These are phyloP conservation scores for Fusarium verrucosum DNA, from an alignment of 2,329 filamentous ascomycete genomes.

Conservation along the genomic window DNA sequence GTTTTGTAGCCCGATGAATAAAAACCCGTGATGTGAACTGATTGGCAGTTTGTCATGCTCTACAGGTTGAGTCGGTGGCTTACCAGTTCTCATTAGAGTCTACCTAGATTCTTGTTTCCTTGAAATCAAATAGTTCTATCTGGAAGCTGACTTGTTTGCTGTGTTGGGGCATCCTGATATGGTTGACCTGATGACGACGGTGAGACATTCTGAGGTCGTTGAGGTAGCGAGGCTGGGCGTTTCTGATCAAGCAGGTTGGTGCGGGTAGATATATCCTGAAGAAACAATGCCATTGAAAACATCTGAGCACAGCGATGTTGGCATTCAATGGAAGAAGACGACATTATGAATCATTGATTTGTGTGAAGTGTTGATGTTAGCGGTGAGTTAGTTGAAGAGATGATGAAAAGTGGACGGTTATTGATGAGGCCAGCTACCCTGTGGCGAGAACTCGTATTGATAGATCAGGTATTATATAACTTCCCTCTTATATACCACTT, in stretches of 20 bases:
- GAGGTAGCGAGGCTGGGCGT: background rate
- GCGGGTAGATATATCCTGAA: constrained; percentile 48
- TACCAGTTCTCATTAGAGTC: background rate
- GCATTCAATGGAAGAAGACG: constrained; percentile 42
- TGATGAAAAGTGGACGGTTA: constrained; percentile 18
- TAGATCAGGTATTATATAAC: no score
- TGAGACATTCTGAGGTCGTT: background rate
- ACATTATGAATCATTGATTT: constrained; percentile 18
- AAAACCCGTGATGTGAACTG: background rate
- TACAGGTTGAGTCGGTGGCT: background rate
- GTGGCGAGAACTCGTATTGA: background rate
- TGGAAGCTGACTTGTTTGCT: constrained; percentile 17
- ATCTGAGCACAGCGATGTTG: constrained; percentile 48
- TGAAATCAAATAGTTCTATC: constrained; percentile 14
- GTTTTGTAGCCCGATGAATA: background rate
- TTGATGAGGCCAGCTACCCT: constrained; percentile 14
- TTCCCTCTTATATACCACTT: no score
- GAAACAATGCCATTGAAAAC: constrained; percentile 50
- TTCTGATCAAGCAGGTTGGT: constrained; percentile 39
- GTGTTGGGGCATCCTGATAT: constrained; percentile 19
- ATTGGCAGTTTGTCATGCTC: background rate
- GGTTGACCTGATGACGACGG: constrained; percentile 11
- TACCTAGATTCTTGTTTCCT: background rate
- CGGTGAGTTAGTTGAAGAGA: constrained; percentile 20
- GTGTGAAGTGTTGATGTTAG: constrained; percentile 15